Evolutionary conservation across 352 stramenopile species (phyloP).

Genomic region (Phytopythium vexans): DNA sequence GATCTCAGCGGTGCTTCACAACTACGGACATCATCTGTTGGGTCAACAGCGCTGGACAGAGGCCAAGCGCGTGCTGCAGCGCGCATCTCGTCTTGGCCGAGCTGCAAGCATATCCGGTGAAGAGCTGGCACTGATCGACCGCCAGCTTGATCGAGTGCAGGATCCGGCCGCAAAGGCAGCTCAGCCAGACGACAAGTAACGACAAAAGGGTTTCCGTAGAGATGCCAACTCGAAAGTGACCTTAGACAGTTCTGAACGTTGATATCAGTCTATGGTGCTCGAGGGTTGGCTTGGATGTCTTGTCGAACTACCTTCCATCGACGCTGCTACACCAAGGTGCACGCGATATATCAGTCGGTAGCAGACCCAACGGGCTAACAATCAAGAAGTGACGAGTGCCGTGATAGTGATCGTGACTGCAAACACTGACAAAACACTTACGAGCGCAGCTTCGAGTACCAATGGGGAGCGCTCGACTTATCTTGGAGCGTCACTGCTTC

Average conservation of each 20-base stretch:
- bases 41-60: constrained; percentile 21
- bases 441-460: constrained; percentile 64
- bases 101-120: constrained; percentile 6
- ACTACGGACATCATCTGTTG: constrained; percentile 32
- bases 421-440: not conserved
- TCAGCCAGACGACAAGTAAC: too few species aligned
- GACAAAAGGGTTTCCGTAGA: too few species aligned
- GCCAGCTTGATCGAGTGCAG: constrained; percentile 8
- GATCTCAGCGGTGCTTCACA: constrained; percentile 32
- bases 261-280: not conserved
- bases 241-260: constrained; percentile 16
- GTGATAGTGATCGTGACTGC: not conserved
- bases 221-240: too few species aligned
- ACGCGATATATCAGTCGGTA: not conserved
- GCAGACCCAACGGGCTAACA: too few species aligned
- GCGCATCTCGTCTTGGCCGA: constrained; percentile 13
- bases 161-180: too few species aligned
- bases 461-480: constrained; percentile 33
- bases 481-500: not conserved
- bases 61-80: constrained; percentile 16
- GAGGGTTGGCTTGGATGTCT: not conserved
- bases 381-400: too few species aligned
- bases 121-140: constrained; percentile 14
- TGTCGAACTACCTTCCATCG: too few species aligned
- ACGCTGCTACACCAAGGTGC: not conserved